These are phyloP conservation scores for Cutaneotrichosporon daszewskae DNA, from an alignment of 1,284 basidiomycete species.

Conservation along the genomic window DNA sequence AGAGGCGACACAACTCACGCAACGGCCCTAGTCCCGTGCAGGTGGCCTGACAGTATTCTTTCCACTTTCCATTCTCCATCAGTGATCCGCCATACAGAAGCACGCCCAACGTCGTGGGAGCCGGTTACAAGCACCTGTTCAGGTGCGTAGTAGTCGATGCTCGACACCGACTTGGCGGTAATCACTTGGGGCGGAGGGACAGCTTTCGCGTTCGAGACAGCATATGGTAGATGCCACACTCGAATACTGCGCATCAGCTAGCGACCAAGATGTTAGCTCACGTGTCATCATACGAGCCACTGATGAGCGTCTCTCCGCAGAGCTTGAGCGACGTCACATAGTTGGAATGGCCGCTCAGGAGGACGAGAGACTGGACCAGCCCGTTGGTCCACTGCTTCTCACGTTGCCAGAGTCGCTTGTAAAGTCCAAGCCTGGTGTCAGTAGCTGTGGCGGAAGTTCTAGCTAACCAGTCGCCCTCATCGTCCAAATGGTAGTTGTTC, in stretches of 20 bases:
- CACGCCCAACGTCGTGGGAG: slow-evolving; percentile 82
- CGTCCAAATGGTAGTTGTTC: slow-evolving; percentile 45
- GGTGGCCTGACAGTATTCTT: slow-evolving; percentile 69
- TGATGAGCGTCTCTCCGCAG: slow-evolving; percentile 63
- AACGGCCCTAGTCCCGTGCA: slow-evolving; percentile 37
- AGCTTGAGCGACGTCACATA: slow-evolving; percentile 80
- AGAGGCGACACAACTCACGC: slow-evolving; percentile 27
- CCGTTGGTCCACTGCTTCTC: slow-evolving; percentile 68
- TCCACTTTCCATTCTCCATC: slow-evolving; percentile 62
- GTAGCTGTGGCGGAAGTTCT: no score
- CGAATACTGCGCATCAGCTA: slow-evolving; percentile 57
- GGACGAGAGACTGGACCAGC: slow-evolving; percentile 66
- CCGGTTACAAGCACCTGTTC: slow-evolving; percentile 87
- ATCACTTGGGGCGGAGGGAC: slow-evolving; percentile 21
- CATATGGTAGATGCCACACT: slow-evolving; percentile 77
- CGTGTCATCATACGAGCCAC: slow-evolving; percentile 78
- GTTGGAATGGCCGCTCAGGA: slow-evolving; percentile 76
- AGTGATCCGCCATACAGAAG: slow-evolving; percentile 68
- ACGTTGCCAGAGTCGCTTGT: slow-evolving; percentile 73
- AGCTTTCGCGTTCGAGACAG: slow-evolving; percentile 36
- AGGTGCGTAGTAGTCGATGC: slow-evolving; percentile 76
- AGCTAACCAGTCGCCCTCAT: slow-evolving; percentile 60
- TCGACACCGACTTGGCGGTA: slow-evolving; percentile 74
- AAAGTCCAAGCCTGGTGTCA: slow-evolving; percentile 57
- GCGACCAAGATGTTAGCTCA: no score